Evolutionary conservation across 2,329 filamentous ascomycete species (phyloP).

Genomic region (Pseudogymnoascus pannorum): DNA sequence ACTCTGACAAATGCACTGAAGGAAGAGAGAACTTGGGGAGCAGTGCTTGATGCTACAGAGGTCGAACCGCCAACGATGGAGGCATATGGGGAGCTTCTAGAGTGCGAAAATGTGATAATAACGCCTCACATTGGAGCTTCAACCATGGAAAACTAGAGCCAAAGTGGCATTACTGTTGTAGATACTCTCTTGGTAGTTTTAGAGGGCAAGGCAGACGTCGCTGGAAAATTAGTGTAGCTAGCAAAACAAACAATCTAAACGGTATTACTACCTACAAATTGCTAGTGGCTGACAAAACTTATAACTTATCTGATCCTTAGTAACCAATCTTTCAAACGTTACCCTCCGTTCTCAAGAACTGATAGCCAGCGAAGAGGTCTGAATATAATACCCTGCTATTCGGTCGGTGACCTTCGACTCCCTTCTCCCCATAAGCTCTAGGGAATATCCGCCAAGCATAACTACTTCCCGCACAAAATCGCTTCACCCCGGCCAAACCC

Average conservation of each 20-base stretch:
- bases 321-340: too few species aligned
- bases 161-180: slow-evolving; percentile 12
- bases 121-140: slow-evolving; percentile 20
- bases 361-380: too few species aligned
- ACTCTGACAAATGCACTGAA: slow-evolving; percentile 24
- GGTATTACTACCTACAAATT: too few species aligned
- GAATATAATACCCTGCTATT: too few species aligned
- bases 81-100: slow-evolving; percentile 22
- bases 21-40: slow-evolving; percentile 25
- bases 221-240: slow-evolving; percentile 11
- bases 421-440: too few species aligned
- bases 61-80: slow-evolving; percentile 26
- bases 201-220: slow-evolving; percentile 8
- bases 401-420: too few species aligned
- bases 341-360: too few species aligned
- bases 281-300: too few species aligned
- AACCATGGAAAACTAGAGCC: slow-evolving; percentile 17
- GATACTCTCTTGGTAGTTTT: slow-evolving; percentile 9
- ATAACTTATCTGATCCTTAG: too few species aligned
- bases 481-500: background rate
- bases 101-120: slow-evolving; percentile 21
- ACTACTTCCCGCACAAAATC: background rate
- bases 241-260: background rate
- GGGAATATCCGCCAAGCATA: background rate
- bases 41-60: slow-evolving; percentile 27